Percentiles rank a stretch among this genome's conserved stretches.
These are phyloP conservation scores for Epicoccum nigrum DNA, from an alignment of 2,329 filamentous ascomycete species.

Conservation along the genomic window DNA sequence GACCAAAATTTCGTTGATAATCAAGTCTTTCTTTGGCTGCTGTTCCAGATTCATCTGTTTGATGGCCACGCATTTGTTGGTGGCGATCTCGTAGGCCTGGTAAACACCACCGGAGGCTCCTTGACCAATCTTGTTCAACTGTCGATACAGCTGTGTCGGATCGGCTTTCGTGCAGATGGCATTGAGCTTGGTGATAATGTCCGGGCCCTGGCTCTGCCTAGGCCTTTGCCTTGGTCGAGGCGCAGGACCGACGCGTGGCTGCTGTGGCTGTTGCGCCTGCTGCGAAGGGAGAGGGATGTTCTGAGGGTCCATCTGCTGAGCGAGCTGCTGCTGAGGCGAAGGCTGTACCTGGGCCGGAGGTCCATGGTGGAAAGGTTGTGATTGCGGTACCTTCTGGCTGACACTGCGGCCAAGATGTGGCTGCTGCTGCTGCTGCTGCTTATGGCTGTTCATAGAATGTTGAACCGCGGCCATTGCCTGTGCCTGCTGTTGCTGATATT, in stretches of 20 bases:
- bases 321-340: conserved; percentile 59
- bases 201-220: conserved; percentile 78
- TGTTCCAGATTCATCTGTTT: conserved; percentile 99
- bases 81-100: conserved; percentile 83
- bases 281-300: conserved; percentile 56
- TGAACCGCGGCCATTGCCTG: conserved; percentile 79
- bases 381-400: conserved; percentile 66
- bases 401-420: conserved; percentile 71
- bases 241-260: conserved; percentile 59
- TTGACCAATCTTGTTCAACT: conserved; percentile 94
- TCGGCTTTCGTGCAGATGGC: conserved; percentile 91
- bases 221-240: conserved; percentile 77
- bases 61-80: conserved; percentile 90
- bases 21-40: conserved; percentile 97
- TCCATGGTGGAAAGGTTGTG: conserved; percentile 33
- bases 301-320: conserved; percentile 49
- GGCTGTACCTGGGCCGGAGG: conserved; percentile 50
- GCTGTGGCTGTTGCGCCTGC: conserved; percentile 50
- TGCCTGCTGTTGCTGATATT: conserved; percentile 77
- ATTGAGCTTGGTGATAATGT: conserved; percentile 82
- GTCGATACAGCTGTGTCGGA: conserved; percentile 83
- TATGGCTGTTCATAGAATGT: conserved; percentile 57
- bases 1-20: conserved; percentile 98
- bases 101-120: conserved; percentile 96
- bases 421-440: conserved; percentile 38